phyloP scores from a whole-genome alignment of 805 yeast species.

The Yarrowia sp. region DNA sequence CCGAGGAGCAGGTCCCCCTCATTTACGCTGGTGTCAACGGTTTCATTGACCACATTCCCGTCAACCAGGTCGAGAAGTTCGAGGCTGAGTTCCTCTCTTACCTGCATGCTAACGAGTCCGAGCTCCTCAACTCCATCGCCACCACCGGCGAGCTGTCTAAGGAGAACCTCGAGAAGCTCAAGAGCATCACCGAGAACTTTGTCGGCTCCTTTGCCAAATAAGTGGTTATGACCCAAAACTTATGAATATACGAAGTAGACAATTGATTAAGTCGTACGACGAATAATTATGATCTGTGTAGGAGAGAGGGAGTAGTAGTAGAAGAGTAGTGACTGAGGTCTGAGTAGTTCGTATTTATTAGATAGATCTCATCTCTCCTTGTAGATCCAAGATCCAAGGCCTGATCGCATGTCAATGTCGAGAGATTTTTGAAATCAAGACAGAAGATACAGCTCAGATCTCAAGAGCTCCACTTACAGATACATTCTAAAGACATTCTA shows the following conservation, averaged over 20 bases:
- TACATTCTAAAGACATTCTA: too few species aligned
- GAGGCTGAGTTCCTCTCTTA: constrained; percentile 90
- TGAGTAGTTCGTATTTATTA: too few species aligned
- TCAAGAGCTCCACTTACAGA: too few species aligned
- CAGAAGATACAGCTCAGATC: too few species aligned
- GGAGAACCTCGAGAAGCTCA: constrained; percentile 82
- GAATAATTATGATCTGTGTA: too few species aligned
- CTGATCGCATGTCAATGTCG: too few species aligned
- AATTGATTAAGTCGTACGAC: constrained; percentile 26
- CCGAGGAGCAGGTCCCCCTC: constrained; percentile 98
- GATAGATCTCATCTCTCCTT: too few species aligned
- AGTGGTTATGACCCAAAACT: constrained; percentile 27
- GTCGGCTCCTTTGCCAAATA: constrained; percentile 73
- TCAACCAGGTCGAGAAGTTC: constrained; percentile 83
- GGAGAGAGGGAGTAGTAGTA: too few species aligned
- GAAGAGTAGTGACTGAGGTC: too few species aligned
- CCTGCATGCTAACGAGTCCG: constrained; percentile 87
- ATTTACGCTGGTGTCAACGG: constrained; percentile 99
- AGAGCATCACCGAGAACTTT: constrained; percentile 88
- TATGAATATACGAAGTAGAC: constrained; percentile 27
- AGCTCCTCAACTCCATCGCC: constrained; percentile 78
- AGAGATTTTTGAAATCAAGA: too few species aligned
- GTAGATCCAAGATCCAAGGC: too few species aligned
- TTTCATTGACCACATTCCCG: constrained; percentile 83
- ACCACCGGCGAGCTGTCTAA: constrained; percentile 86